These are phyloP conservation scores for Pythium folliculosum DNA, from an alignment of 352 stramenopile species.

Conservation along the genomic window DNA sequence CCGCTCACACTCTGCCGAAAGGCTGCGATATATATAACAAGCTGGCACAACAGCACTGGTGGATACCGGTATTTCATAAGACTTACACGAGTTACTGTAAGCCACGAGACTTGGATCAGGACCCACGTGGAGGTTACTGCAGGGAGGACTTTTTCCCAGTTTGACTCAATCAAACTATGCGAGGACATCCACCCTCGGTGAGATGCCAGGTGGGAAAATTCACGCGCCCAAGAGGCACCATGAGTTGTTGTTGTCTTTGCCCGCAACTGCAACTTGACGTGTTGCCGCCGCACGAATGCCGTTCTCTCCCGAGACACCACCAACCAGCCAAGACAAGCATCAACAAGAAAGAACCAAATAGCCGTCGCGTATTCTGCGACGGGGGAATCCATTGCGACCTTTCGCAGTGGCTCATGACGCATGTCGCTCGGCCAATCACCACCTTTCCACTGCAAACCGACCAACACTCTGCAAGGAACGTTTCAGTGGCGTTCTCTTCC, in stretches of 20 bases:
- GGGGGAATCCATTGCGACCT: conserved; percentile 8
- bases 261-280: not conserved
- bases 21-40: no score
- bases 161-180: not conserved
- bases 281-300: not conserved
- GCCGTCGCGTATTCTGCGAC: not conserved
- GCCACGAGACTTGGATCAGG: not conserved
- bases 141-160: no score
- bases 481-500: conserved; percentile 15
- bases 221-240: not conserved
- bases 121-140: not conserved
- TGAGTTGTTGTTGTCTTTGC: not conserved
- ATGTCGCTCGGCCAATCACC: conserved; percentile 10
- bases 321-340: not conserved
- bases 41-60: not conserved
- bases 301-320: not conserved
- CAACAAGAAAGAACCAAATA: no score
- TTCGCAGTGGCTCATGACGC: conserved; percentile 6
- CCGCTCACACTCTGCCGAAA: no score
- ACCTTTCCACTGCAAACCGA: conserved; percentile 6
- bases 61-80: not conserved
- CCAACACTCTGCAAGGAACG: conserved; percentile 8
- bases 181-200: not conserved
- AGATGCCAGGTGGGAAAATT: conserved; percentile 2
- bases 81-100: no score